Base-by-base conservation (phyloP, 441 rosid genomes). In the Mallotus repandus region DNA sequence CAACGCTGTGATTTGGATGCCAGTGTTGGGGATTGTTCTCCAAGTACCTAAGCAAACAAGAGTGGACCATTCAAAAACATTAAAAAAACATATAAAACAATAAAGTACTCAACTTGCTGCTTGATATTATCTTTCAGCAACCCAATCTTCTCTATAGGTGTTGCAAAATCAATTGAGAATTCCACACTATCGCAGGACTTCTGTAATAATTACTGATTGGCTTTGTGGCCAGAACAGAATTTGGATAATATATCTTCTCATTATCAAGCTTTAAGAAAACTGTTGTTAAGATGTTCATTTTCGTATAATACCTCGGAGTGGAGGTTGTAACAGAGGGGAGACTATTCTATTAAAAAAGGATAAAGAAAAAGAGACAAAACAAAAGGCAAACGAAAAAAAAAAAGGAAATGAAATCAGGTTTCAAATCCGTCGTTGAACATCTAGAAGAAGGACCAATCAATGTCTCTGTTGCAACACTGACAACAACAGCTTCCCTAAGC, bases 211-310 rank as follows among this genome's bases (percentile, higher is more conserved):
- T 93, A 81, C 93, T 79, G 74, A 93, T 91, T 0, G 98, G 88
- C 77, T 91, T 91, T 2, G 88, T 76, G 53, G 90, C 78, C 82
- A 93, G 78, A 72, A 80, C 83, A 18, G 90, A 73, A 75, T 91
- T 93, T 41, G 98, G 98, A 77, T 84, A 91, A 81, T 82, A 91
- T 41, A 94, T 58, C 87, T 94, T 91, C 74, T 94, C 96, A 25
- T 84, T 85, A 68, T 89, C 66, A 41, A 91, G 87, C 81, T 88
- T 90, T 88, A 94, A 73, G 87, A 94, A 91, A 66, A 94, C 91
- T 0, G 98, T 90, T 1, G 84, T 85, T 69, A 94, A 81, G 43
- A 91, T 87, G 84, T 91, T 84, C 91, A 91, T 94, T 79, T 91
- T n/a, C n/a, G n/a, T n/a, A n/a, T n/a, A n/a, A n/a, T n/a, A n/a